Percentiles rank a stretch among this genome's conserved stretches.
Conservation (phyloP, 257 asterid genomes). For the Primulina huaijiensis region DNA sequence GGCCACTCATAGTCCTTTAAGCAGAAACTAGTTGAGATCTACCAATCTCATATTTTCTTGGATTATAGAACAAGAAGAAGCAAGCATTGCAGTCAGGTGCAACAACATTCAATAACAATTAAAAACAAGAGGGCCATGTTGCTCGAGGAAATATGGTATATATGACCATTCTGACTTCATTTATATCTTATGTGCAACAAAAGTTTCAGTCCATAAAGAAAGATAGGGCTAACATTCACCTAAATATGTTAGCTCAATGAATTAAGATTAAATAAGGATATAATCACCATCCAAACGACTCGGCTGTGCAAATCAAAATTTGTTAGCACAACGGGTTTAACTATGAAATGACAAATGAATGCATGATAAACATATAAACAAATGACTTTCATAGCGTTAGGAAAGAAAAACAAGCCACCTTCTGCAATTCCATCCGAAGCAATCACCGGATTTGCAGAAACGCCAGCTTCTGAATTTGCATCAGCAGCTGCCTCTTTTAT, state of each 20-base stretch:
- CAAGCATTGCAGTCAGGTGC: no score
- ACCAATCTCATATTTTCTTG: no score
- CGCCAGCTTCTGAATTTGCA: conserved; percentile 22
- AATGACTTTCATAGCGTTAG: background rate
- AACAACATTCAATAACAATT: no score
- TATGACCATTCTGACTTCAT: background rate
- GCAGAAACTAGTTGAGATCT: conserved; percentile 1
- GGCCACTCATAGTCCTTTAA: background rate
- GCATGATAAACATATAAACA: background rate
- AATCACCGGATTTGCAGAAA: conserved; percentile 29
- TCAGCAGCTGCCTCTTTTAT: conserved; percentile 27
- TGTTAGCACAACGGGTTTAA: background rate
- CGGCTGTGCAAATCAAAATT: conserved; percentile 34
- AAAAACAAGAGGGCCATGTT: no score
- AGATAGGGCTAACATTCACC: background rate
- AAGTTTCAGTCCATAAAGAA: background rate
- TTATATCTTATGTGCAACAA: background rate
- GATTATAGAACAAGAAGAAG: no score
- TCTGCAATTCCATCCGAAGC: conserved; percentile 24
- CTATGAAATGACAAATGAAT: background rate
- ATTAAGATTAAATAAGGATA: background rate
- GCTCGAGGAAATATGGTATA: no score
- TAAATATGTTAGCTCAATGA: background rate
- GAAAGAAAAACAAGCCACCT: conserved; percentile 33
- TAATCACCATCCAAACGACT: conserved; percentile 51